Base-by-base conservation (phyloP, 2,329 filamentous ascomycete species). In the Ustilaginoidea virens region DNA sequence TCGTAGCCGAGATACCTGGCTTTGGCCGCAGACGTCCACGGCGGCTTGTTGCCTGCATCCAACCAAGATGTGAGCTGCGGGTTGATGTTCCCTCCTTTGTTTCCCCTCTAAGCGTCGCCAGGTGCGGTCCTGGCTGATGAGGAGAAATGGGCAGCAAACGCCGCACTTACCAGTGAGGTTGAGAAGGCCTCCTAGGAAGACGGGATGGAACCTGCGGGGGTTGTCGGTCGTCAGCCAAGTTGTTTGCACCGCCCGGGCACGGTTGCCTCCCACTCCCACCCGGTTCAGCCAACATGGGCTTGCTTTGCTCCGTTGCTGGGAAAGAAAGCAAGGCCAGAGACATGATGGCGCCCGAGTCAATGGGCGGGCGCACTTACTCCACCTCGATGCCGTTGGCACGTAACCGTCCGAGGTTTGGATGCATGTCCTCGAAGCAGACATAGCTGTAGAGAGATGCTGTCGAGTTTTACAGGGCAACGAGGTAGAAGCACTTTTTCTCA, bases 1-100 rank as follows among this genome's bases (percentile, higher is more conserved):
- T 71, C 63, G 34, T 44, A 42, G 8, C 27, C 17, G 27, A 64
- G 57, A 43, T 82, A 75, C 1, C 44, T 48, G 14, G 66, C 73
- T 56, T 86, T 86, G 24, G 69, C 72, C 2, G 73, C 68, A 17
- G 80, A 58, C 0, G 60, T 60, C 76, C 78, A 85, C 1, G 81
- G 80, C 0, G 80, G 80, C 38, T 70, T 70, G 49, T 90, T 87
- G 28, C 77, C 76, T 70, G 38, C 17, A 7, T 21, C 7, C 7
- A 21, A 21, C n/a, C n/a, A n/a, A n/a, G n/a, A n/a, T n/a, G n/a
- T n/a, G n/a, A n/a, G n/a, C n/a, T n/a, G n/a, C n/a, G n/a, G n/a
- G n/a, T n/a, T n/a, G n/a, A n/a, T n/a, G n/a, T n/a, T n/a, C n/a
- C n/a, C n/a, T n/a, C n/a, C n/a, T n/a, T n/a, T n/a, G n/a, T n/a